Base-by-base conservation (phyloP, 2,329 filamentous ascomycete species). In the Colletotrichum spinosum region DNA sequence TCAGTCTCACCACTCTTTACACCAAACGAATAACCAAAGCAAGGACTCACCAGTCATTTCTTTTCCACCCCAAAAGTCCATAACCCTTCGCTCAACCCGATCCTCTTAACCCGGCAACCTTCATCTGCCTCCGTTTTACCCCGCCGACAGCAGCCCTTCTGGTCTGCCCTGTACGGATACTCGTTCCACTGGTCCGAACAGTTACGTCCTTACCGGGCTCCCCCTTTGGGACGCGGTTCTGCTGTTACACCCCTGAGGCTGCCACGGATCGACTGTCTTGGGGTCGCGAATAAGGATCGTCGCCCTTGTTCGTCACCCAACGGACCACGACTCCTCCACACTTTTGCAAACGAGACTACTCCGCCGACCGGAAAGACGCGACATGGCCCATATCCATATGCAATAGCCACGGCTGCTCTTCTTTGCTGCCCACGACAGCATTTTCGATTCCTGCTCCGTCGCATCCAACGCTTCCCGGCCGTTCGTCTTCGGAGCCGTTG, bases 231-330 rank as follows among this genome's bases (percentile, higher is more conserved):
- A 49, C 56, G 45, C 5, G 41, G 41, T 42, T 41, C 38, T 17
- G 15, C 62, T 56, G 51, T 34, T 55, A 12, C 46, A 35, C 58
- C 52, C 58, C 62, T 65, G 62, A 15, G 17, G 51, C 59, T 65
- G 58, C 42, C 38, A 62, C 62, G 58, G 48, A 56, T 65, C 58
- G 53, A 56, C 41, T 65, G 62, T 65, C 62, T 65, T 63, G 53
- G 58, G 58, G 58, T 55, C 62, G 52, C 62, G 62, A 65, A 65
- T 65, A 62, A 65, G 62, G 62, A 65, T 65, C 62, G 58, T 65
- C 62, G 46, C 62, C 62, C 62, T 62, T 62, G 62, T 62, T 48
- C 62, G 42, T 65, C 58, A 44, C 57, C 37, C 58, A 62, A 34
- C 39, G 35, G 41, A 48, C 25, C 25, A 25, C 25, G 25, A 25